Evolutionary conservation across 306 rosid genomes (phyloP), one percentile per base, ranked within the genome.

Genomic region (Corylus avellana): DNA sequence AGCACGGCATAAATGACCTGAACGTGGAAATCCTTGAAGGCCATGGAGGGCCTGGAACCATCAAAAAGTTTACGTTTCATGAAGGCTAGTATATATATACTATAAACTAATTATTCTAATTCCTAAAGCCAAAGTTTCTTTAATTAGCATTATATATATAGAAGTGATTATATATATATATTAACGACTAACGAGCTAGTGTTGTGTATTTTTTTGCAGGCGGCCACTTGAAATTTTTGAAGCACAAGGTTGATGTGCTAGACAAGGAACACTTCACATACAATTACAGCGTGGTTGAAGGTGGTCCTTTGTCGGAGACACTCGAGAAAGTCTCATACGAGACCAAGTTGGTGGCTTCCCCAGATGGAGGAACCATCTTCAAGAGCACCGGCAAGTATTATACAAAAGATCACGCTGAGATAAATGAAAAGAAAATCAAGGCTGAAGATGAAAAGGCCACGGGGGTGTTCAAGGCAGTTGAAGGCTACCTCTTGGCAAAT

Each of bases 31-130:
- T 58, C 42, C 12, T 88, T 54, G 82, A 83, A 78, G 89, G 91
- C 78, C 63, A 70, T 47, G 89, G 91, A 13, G 86, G 89, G 0
- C 83, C 79, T 2, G 87, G 91, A 47, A 85, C 87, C 63, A 22
- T 85, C 75, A 85, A 83, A 73, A 88, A 88, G 57, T 3, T 83
- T 37, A 62, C 81, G 1, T 11, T 83, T 1, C 12, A 62, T 8
- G 81, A 80, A 49, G 84, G 87, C 82, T 22, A 44, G 67, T 62
- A 42, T 42, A 42, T 39, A 39, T 39, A 39, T 39, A 3, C 25
- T 22, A 22, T 39, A 39, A 32, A 32, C 35, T 32, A 22, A 22
- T 22, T 32, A 32, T 32, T 32, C 35, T 3, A 32, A 32, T 32
- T 32, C 35, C 35, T 32, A 32, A 32, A 1, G 35, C 35, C 35